These are phyloP conservation scores for Pseudopyrenochaeta lycopersici DNA, from an alignment of 2,329 filamentous ascomycete species.

Conservation along the genomic window DNA sequence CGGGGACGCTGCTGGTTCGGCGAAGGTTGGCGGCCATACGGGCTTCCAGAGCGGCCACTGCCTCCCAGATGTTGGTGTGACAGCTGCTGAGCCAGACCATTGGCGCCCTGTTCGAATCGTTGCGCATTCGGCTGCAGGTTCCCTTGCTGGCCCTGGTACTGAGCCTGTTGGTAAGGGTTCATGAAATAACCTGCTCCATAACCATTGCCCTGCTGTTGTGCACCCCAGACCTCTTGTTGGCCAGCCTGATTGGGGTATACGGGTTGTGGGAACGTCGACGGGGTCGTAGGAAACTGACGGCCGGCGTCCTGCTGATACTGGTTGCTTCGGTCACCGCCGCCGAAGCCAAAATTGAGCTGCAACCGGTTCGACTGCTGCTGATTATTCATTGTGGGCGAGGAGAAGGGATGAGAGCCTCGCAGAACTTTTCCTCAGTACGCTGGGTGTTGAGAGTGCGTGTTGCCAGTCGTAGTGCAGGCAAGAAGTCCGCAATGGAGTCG, in stretches of 20 bases:
- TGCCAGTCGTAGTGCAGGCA: slow-evolving; percentile 13
- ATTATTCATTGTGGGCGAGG: slow-evolving; percentile 43
- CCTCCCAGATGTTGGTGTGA: slow-evolving; percentile 91
- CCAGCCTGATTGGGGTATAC: slow-evolving; percentile 71
- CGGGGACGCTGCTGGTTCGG: slow-evolving; percentile 79
- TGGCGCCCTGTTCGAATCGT: slow-evolving; percentile 81
- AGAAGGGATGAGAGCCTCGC: slow-evolving; percentile 1
- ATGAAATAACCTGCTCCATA: slow-evolving; percentile 62
- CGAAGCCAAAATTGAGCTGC: slow-evolving; percentile 62
- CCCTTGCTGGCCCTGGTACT: slow-evolving; percentile 61
- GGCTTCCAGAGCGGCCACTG: slow-evolving; percentile 71
- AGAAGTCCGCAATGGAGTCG: slow-evolving; percentile 19
- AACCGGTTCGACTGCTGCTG: slow-evolving; percentile 56
- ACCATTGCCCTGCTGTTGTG: slow-evolving; percentile 56
- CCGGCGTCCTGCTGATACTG: slow-evolving; percentile 55
- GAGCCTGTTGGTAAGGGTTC: slow-evolving; percentile 56
- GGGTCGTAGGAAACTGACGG: slow-evolving; percentile 71
- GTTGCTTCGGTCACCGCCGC: slow-evolving; percentile 47
- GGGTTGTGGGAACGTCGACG: slow-evolving; percentile 95
- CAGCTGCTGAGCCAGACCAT: slow-evolving; percentile 92
- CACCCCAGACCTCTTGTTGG: slow-evolving; percentile 69
- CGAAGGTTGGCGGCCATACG: slow-evolving; percentile 74
- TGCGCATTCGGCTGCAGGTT: slow-evolving; percentile 60
- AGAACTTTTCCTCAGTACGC: slow-evolving; percentile 9
- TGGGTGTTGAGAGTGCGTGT: slow-evolving; percentile 9